phyloP scores from a whole-genome alignment of 495 filamentous ascomycete genomes.

The Penicillium pancosmium region DNA sequence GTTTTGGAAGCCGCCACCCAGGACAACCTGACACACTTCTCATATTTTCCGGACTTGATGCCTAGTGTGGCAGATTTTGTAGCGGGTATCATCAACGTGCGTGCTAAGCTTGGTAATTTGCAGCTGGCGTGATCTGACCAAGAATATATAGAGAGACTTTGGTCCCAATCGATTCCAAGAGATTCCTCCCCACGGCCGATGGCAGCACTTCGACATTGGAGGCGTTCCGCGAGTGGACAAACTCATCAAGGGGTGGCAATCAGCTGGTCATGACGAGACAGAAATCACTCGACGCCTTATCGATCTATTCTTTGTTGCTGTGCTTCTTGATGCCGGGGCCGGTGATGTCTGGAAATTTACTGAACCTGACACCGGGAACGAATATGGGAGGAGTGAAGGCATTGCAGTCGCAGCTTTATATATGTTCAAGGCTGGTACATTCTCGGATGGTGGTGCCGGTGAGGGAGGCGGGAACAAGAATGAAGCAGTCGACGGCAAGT shows the following conservation, averaged over 20 bases:
- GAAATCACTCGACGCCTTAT: conserved; percentile 78
- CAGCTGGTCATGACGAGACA: conserved; percentile 59
- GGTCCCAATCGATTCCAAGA: conserved; percentile 52
- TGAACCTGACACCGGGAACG: conserved; percentile 49
- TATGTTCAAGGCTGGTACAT: conserved; percentile 58
- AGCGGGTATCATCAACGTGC: conserved; percentile 35
- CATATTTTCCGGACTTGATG: conserved; percentile 34
- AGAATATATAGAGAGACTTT: conserved; percentile 52
- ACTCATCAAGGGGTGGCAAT: conserved; percentile 68
- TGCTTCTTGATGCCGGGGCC: conserved; percentile 85
- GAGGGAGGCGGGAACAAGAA: conserved; percentile 5
- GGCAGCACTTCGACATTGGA: conserved; percentile 92
- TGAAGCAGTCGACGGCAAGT: conserved; percentile 34
- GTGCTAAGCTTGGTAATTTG: background rate
- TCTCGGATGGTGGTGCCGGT: conserved; percentile 27
- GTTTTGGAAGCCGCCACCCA: conserved; percentile 37
- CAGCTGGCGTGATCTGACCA: background rate
- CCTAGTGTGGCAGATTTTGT: conserved; percentile 36
- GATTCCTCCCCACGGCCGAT: conserved; percentile 77
- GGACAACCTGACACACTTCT: conserved; percentile 36
- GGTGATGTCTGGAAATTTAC: conserved; percentile 71
- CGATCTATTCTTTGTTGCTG: conserved; percentile 88
- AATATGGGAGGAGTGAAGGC: conserved; percentile 58
- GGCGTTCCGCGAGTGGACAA: conserved; percentile 72
- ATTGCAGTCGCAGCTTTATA: conserved; percentile 61